phyloP scores from a whole-genome alignment of 2,329 filamentous ascomycete species.

The Chaetomiaceae sp. region DNA sequence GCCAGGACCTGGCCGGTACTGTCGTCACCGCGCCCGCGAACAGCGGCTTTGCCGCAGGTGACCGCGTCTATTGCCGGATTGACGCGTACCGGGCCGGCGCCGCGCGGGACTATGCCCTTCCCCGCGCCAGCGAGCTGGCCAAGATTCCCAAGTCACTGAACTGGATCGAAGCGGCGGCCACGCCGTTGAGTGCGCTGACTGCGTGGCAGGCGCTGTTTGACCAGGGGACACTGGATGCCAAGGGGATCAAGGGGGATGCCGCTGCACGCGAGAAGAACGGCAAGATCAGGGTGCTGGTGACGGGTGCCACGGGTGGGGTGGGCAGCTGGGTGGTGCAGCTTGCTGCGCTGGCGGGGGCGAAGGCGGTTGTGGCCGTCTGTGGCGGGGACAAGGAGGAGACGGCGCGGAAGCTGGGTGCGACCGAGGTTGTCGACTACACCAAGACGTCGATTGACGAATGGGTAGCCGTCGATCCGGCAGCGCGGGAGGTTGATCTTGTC shows the following conservation, averaged over 20 bases:
- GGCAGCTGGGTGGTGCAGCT: conserved; percentile 40
- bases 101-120: conserved; percentile 32
- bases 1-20: conserved; percentile 38
- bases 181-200: conserved; percentile 39
- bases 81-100: conserved; percentile 27
- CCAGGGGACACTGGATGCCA: conserved; percentile 32
- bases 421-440: conserved; percentile 37
- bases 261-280: conserved; percentile 28
- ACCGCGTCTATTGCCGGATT: conserved; percentile 33
- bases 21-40: conserved; percentile 31
- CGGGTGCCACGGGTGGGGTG: conserved; percentile 38
- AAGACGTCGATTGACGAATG: conserved; percentile 31
- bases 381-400: conserved; percentile 30
- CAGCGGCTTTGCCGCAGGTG: conserved; percentile 33
- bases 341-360: conserved; percentile 34
- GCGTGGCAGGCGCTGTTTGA: conserved; percentile 39
- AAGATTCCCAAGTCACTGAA: conserved; percentile 31
- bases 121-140: conserved; percentile 32
- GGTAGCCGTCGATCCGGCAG: conserved; percentile 28
- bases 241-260: conserved; percentile 29
- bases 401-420: conserved; percentile 34
- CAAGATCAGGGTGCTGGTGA: conserved; percentile 35
- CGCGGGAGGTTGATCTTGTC: conserved; percentile 33
- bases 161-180: conserved; percentile 36
- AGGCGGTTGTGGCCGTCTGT: conserved; percentile 35